phyloP scores from a whole-genome alignment of 805 yeast genomes.

The Debaryomyces hansenii region DNA sequence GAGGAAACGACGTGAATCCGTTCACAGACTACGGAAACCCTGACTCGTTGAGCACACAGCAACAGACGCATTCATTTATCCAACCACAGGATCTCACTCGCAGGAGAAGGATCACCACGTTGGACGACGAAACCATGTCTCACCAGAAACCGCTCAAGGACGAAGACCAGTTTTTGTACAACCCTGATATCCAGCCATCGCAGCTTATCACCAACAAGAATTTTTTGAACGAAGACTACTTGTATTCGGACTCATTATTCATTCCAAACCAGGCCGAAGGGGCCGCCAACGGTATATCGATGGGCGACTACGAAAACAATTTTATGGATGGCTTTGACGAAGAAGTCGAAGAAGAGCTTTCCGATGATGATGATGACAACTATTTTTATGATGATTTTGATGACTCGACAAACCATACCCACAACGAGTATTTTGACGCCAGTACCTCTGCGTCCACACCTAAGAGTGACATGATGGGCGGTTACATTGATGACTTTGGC shows the following conservation, averaged over 20 bases:
- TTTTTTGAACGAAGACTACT: constrained; percentile 20
- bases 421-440: constrained; percentile 1
- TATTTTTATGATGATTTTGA: constrained; percentile 39
- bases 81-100: constrained; percentile 14
- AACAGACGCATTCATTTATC: constrained; percentile 14
- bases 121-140: constrained; percentile 21
- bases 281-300: constrained; percentile 9
- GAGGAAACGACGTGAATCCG: constrained; percentile 20
- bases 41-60: constrained; percentile 14
- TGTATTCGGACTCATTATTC: constrained; percentile 27
- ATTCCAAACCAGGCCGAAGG: constrained; percentile 20
- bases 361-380: constrained; percentile 39
- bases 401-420: constrained; percentile 16
- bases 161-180: constrained; percentile 38
- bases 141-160: constrained; percentile 20
- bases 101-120: constrained; percentile 34
- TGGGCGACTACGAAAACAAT: constrained; percentile 37
- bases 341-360: constrained; percentile 43
- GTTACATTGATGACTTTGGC: constrained; percentile 13
- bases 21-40: constrained; percentile 44
- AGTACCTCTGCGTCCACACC: constrained; percentile 1
- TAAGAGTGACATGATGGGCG: constrained; percentile 12
- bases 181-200: constrained; percentile 44
- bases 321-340: constrained; percentile 41
- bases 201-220: constrained; percentile 28